phyloP scores from a whole-genome alignment of 495 filamentous ascomycete species.

The Stereocaulon alpinum region DNA sequence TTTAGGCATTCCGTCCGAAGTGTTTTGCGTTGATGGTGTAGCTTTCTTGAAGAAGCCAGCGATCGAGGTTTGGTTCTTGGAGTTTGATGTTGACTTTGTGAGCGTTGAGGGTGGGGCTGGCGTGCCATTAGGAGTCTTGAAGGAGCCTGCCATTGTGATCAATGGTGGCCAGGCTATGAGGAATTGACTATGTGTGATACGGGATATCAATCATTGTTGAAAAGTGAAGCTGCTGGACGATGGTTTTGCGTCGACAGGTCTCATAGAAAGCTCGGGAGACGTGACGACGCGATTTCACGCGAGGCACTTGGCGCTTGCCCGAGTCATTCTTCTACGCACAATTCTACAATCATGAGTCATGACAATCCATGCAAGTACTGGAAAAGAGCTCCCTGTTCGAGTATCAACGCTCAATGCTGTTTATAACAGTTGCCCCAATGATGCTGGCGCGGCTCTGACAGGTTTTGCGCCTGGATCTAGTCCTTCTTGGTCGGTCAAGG shows the following conservation, averaged over 20 bases:
- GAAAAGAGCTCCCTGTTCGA: neutral
- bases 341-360: neutral
- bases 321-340: neutral
- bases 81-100: conserved; percentile 37
- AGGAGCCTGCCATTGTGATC: conserved; percentile 10
- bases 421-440: neutral
- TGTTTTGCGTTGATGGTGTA: neutral
- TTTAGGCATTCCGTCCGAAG: conserved; percentile 33
- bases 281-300: conserved; percentile 1
- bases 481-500: neutral
- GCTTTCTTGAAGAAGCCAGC: conserved; percentile 73
- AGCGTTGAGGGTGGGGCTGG: conserved; percentile 35
- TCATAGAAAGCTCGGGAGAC: neutral
- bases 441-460: neutral
- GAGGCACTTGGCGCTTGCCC: neutral
- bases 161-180: neutral
- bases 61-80: conserved; percentile 69
- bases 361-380: neutral
- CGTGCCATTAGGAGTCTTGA: conserved; percentile 13
- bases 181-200: neutral
- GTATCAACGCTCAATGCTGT: neutral
- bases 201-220: neutral
- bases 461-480: neutral
- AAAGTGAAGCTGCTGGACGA: neutral
- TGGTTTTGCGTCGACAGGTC: neutral